Evolutionary conservation across 768 basidiomycete genomes (phyloP), one percentile per base, ranked within the genome.

Genomic region (Lactifluus hygrophoroides): DNA sequence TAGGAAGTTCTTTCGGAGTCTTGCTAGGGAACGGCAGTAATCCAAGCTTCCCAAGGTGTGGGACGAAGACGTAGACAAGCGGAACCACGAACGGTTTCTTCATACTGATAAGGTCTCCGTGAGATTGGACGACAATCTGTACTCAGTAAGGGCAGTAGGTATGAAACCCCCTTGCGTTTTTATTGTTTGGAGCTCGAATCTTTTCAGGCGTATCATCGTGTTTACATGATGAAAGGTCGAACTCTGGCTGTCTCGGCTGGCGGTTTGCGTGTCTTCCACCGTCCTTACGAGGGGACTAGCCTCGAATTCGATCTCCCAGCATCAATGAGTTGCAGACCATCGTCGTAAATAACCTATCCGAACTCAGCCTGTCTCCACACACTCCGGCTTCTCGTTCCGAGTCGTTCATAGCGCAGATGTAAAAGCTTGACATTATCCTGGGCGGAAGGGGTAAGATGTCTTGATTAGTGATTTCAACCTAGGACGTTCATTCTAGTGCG

Each of bases 321-420:
- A 63, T 72, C 16, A 65, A 71, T 23, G 73, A 75, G 54, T 68
- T 71, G 65, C 72, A 73, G 52, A 67, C 68, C 3, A 65, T 74
- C 40, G 61, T 70, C 14, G 65, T 69, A 17, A 70, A n/a, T n/a
- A n/a, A n/a, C n/a, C n/a, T n/a, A n/a, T n/a, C n/a, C 56, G 66
- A 70, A 45, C 72, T 71, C 47, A 45, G 65, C 27, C 65, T 73
- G 30, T 71, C 73, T 0, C 60, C 61, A 4, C 68, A 69, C 30
- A 70, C 42, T 11, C 23, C n/a, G n/a, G n/a, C n/a, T n/a, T n/a
- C n/a, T n/a, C n/a, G n/a, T n/a, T n/a, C n/a, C n/a, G n/a, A n/a
- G n/a, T n/a, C n/a, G n/a, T n/a, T n/a, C n/a, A n/a, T n/a, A n/a
- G n/a, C n/a, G n/a, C n/a, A n/a, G n/a, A n/a, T n/a, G n/a, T n/a